These are phyloP conservation scores for Saccharomyces cerevisiae DNA, from an alignment of 805 yeast species.

Conservation along the genomic window DNA sequence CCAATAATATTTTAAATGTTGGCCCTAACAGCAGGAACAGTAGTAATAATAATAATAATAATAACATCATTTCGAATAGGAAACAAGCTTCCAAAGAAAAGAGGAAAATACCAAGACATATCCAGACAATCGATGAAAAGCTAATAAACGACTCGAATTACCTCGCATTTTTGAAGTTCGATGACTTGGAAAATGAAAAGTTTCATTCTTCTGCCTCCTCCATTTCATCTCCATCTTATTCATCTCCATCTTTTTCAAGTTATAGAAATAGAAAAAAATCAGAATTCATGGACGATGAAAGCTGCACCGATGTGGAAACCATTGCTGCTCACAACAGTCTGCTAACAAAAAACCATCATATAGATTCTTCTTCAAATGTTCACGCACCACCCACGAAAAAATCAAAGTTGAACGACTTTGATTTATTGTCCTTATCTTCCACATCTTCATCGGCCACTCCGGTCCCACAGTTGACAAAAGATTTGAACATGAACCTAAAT, in stretches of 20 bases:
- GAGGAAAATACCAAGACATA: not conserved
- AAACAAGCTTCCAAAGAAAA: not conserved
- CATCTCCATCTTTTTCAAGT: not conserved
- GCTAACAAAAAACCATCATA: not conserved
- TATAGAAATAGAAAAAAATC: not conserved
- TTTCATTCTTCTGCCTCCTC: conserved; percentile 1
- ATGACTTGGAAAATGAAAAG: conserved; percentile 1
- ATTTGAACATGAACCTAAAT: not conserved
- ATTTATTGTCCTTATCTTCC: not conserved
- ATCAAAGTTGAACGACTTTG: not conserved
- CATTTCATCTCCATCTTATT: not conserved
- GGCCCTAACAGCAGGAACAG: not conserved
- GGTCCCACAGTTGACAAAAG: not conserved
- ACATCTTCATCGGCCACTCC: not conserved
- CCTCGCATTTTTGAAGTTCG: conserved; percentile 7
- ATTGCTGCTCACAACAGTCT: not conserved
- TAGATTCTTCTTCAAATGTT: not conserved
- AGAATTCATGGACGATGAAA: not conserved
- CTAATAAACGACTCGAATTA: not conserved
- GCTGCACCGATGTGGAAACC: not conserved
- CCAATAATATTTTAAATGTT: not conserved
- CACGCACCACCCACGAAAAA: not conserved
- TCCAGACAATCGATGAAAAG: not conserved
- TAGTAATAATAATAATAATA: conserved; percentile 1
- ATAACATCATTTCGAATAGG: conserved; percentile 1